phyloP scores from a whole-genome alignment of 345 rosid species.

The Microthlaspi erraticum region DNA sequence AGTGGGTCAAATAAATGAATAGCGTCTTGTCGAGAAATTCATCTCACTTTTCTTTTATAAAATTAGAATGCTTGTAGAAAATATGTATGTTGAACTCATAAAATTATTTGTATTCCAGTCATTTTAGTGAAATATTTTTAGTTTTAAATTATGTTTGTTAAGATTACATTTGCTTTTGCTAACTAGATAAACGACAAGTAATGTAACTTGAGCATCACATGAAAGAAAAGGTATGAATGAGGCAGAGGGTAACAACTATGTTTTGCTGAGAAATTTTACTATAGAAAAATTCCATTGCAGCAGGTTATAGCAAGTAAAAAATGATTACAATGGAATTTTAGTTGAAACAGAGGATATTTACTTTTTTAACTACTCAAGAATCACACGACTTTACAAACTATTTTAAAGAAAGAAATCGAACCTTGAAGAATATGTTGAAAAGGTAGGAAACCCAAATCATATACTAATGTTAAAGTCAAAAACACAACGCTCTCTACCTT shows the following conservation, averaged over 20 bases:
- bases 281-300: no score
- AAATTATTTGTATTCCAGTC: neutral
- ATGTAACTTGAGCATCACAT: no score
- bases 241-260: no score
- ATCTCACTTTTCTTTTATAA: neutral
- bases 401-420: neutral
- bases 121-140: neutral
- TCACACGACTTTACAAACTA: conserved; percentile 19
- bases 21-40: neutral
- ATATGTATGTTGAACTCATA: neutral
- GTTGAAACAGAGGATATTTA: neutral
- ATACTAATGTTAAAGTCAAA: conserved; percentile 19
- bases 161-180: neutral
- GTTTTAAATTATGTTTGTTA: neutral
- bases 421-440: neutral
- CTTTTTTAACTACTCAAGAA: conserved; percentile 10
- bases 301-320: no score
- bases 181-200: no score
- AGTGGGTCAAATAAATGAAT: conserved; percentile 1
- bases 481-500: conserved; percentile 53
- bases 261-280: no score
- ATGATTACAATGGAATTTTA: no score
- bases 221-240: no score
- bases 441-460: neutral
- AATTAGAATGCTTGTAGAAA: neutral